Evolutionary conservation across 2,329 filamentous ascomycete genomes (phyloP).

Genomic region (Calonectria multiphialidica): DNA sequence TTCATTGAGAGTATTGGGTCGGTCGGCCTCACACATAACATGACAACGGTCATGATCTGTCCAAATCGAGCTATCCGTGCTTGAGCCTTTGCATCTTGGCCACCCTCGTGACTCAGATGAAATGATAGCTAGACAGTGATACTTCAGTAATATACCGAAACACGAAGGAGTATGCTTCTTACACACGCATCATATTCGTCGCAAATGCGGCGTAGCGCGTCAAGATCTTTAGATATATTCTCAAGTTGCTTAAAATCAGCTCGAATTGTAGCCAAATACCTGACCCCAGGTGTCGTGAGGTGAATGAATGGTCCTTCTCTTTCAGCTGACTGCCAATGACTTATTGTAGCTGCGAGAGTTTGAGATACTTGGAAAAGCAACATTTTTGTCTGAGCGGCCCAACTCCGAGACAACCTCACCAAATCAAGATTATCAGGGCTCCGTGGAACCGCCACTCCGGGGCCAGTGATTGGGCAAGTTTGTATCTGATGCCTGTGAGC

Average conservation of each 20-base stretch:
- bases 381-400: not conserved
- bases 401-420: not conserved
- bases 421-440: not conserved
- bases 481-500: not conserved
- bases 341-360: not conserved
- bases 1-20: rapidly evolving
- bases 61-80: not conserved
- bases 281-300: not conserved
- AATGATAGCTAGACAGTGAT: not conserved
- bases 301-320: not conserved
- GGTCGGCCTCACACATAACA: not conserved
- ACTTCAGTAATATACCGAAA: not conserved
- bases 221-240: not conserved
- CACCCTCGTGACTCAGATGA: not conserved
- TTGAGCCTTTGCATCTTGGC: not conserved
- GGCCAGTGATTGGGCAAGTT: not conserved
- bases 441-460: not conserved
- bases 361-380: not conserved
- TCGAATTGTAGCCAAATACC: not conserved
- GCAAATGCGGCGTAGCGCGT: not conserved
- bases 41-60: not conserved
- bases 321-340: not conserved
- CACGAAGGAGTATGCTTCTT: not conserved
- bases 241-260: not conserved
- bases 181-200: not conserved